Base-by-base conservation (phyloP, 352 stramenopile species). In the Pseudoperonospora humuli region DNA sequence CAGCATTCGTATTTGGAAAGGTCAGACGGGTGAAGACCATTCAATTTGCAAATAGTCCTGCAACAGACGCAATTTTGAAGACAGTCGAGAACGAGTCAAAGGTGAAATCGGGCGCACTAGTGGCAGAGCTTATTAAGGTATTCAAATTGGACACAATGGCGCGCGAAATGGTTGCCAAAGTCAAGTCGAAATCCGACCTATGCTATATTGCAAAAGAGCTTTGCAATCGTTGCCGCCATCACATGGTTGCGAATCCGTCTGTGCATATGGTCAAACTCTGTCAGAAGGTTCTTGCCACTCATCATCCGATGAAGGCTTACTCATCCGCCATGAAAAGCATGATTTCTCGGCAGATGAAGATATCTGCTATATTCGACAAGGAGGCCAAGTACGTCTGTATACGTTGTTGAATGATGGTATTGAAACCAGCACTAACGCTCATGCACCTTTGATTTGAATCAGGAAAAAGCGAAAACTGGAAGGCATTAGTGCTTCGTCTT, bases 271-370 rank as follows among this genome's bases (percentile, higher is more conserved):
- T 91, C 2, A 86, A 88, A 59, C 64, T 91, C 4, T 84, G 71
- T 19, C 70, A 91, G 40, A 81, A 88, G 56, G 68, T 76, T 0
- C 44, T 79, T 24, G 78, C 78, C 6, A 75, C 67, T 32, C 75
- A 72, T 28, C 83, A 88, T 42, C 78, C 78, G 8, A 86, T 81
- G 50, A 86, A 84, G 51, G 76, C 74, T 17, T 91, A 88, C 54
- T 91, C 78, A 13, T 84, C 69, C 10, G 71, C 70, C 13, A 91
- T 91, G 78, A 91, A 87, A 56, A 86, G 76, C 32, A 86, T 88
- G 73, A 87, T 91, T 59, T 78, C 71, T 48, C 74, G 75, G 2
- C 78, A 91, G 40, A 84, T 91, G 71, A 84, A 86, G 51, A 64
- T 88, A n/a, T 81, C 70, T 5, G 45, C 78, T 2, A 53, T 80